Base-by-base conservation (phyloP, 352 stramenopile species). In the Phytopythium montanum region DNA sequence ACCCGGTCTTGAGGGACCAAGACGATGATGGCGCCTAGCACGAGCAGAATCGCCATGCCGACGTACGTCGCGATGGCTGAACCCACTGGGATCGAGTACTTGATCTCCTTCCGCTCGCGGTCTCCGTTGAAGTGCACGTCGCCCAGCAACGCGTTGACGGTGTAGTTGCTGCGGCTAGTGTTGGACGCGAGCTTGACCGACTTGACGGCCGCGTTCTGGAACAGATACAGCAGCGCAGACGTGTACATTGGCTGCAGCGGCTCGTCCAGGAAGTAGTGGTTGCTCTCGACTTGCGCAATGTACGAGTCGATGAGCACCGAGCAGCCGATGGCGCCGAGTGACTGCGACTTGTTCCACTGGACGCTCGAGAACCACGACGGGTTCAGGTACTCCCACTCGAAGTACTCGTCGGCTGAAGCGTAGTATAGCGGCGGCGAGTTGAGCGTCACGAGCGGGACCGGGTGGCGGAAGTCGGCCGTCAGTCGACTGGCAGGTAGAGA, bases 301-400 rank as follows among this genome's bases (percentile, higher is more conserved):
- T 73, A 86, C 59, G 76, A 81, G 55, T 87, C 76, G 25, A 82
- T 61, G 3, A 81, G 65, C 9, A 73, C 62, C 9, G 72, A 82
- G 56, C 74, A 87, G 13, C 71, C 56, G 2, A 59, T n/a, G 18
- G 65, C 59, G 2, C 28, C 56, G 23, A 85, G 52, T 7, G 31
- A 31, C 18, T 70, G 54, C 28, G 48, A 28, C 28, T 54, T 56
- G 50, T 56, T 44, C 60, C 61, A 65, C 0, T 48, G 59, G 3
- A 59, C 51, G 4, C 61, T 28, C 9, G 18, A 14, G 34, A 56
- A 56, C 19, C 50, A n/a, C 29, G 44, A n/a, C 19, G 26, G 29
- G 31, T 56, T 10, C 7, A 74, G 29, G 58, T 74, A 71, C 42
- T 77, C 69, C 65, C 62, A 76, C 56, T 71, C 61, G 29, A 61